These are phyloP conservation scores for Saccharomyces kudriavzevii DNA, from an alignment of 805 yeast genomes.

Conservation along the genomic window DNA sequence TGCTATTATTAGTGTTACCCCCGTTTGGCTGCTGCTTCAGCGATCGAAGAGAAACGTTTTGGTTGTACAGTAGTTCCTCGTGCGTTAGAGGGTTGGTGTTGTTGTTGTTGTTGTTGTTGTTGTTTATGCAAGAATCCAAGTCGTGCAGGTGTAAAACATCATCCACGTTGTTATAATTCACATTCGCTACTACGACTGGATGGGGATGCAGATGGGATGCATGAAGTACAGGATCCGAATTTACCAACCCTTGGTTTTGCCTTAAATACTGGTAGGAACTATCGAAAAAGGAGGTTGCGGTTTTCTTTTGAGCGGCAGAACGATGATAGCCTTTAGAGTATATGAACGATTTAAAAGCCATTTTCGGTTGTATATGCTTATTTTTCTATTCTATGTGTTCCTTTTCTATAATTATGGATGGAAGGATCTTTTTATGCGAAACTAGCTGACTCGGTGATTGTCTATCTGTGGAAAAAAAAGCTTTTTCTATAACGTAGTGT, in stretches of 20 bases:
- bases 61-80: neutral
- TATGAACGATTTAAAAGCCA: constrained; percentile 37
- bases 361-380: constrained; percentile 7
- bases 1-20: neutral
- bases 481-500: neutral
- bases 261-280: constrained; percentile 35
- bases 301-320: constrained; percentile 25
- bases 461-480: neutral
- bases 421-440: neutral
- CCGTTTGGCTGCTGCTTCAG: neutral
- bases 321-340: constrained; percentile 31
- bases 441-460: neutral
- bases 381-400: neutral
- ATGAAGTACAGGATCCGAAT: constrained; percentile 16
- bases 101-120: neutral
- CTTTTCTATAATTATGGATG: neutral
- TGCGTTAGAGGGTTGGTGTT: neutral
- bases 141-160: constrained; percentile 11
- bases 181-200: constrained; percentile 31
- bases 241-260: constrained; percentile 31
- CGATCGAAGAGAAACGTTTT: neutral
- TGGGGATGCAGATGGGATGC: constrained; percentile 26
- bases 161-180: constrained; percentile 27
- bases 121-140: neutral
- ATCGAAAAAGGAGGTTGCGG: constrained; percentile 33